Evolutionary conservation across 345 rosid genomes (phyloP).

Genomic region (Moricandia moricandioides): DNA sequence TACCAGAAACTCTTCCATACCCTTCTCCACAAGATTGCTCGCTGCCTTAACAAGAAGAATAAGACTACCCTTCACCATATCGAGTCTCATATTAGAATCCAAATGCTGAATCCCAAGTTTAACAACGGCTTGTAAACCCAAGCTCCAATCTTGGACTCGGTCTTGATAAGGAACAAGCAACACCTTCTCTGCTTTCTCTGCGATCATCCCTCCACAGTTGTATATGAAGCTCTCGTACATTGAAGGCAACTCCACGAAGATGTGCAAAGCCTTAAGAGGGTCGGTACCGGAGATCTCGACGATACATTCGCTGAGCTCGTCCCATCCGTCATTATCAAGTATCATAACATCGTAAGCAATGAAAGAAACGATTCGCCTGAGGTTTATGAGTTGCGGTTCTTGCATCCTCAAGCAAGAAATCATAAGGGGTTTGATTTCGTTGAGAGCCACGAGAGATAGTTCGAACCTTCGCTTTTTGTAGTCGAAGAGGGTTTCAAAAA

Average conservation of each 20-base stretch:
- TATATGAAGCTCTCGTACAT: neutral
- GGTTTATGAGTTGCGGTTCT: neutral
- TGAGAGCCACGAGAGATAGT: neutral
- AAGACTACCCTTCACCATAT: no score
- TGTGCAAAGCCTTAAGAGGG: neutral
- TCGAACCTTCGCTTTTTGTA: no score
- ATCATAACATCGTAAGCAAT: neutral
- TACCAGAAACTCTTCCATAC: neutral
- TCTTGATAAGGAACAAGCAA: neutral
- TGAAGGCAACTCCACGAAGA: constrained; percentile 4
- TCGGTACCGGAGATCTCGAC: neutral
- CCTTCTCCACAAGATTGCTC: no score
- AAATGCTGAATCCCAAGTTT: no score
- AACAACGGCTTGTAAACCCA: no score
- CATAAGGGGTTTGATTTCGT: neutral
- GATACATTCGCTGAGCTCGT: constrained; percentile 22
- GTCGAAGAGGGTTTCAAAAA: no score
- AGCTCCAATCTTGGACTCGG: no score
- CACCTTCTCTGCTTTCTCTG: neutral
- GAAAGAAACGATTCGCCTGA: neutral
- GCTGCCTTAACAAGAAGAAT: no score
- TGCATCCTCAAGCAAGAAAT: neutral
- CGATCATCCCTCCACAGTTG: neutral
- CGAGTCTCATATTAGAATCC: no score
- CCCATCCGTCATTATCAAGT: neutral